Conservation (phyloP, 495 filamentous ascomycete genomes). For the Peziza echinospora region DNA sequence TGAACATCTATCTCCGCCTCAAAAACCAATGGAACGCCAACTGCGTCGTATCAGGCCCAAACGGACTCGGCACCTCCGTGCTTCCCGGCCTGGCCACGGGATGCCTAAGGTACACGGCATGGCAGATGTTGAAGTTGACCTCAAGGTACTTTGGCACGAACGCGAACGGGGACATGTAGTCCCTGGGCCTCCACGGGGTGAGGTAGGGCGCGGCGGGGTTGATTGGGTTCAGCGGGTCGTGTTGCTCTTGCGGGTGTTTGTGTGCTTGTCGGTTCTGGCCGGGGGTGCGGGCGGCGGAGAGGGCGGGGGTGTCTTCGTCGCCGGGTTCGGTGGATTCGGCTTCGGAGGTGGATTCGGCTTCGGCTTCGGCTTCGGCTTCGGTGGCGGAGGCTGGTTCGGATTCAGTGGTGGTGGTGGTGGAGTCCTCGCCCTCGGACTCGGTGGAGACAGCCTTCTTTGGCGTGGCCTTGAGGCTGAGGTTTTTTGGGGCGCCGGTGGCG, state of each 20-base stretch:
- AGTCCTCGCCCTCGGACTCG: not conserved
- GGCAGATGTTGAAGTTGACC: conserved; percentile 89
- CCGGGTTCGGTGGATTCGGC: too few species aligned
- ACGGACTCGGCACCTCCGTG: conserved; percentile 81
- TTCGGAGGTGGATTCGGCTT: not conserved
- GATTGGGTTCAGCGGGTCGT: conserved; percentile 40
- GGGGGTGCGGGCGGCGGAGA: conserved; percentile 21
- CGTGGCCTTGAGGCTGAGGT: conserved; percentile 11
- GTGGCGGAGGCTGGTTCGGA: not conserved
- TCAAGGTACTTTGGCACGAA: conserved; percentile 91
- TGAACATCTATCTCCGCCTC: conserved; percentile 42
- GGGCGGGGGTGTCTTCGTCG: not conserved
- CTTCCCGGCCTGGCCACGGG: conserved; percentile 77
- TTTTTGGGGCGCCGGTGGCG: conserved; percentile 59
- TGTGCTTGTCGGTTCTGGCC: conserved; percentile 20
- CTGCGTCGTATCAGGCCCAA: conserved; percentile 36
- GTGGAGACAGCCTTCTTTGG: not conserved
- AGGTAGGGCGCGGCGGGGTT: conserved; percentile 64
- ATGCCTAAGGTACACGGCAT: conserved; percentile 85
- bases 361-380: not conserved
- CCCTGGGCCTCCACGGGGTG: conserved; percentile 75
- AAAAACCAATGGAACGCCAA: conserved; percentile 89
- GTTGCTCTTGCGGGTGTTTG: conserved; percentile 14
- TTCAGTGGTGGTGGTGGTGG: not conserved
- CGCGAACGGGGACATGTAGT: conserved; percentile 75